A percentile compares a stretch with the other conserved stretches of the same genome.
These are phyloP conservation scores for Podospora comata DNA, from an alignment of 495 filamentous ascomycete species.

Conservation along the genomic window DNA sequence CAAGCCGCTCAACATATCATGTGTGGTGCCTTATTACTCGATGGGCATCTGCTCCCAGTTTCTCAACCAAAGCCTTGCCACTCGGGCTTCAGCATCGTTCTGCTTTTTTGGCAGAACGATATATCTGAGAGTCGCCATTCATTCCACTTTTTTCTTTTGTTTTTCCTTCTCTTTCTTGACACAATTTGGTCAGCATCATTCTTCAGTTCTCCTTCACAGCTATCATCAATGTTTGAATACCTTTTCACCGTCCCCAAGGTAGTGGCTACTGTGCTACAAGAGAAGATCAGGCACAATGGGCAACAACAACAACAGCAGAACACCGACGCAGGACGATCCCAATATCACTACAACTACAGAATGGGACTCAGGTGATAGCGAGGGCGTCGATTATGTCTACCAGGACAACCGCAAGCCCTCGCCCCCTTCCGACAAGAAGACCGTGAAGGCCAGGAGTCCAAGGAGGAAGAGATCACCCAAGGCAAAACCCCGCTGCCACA, in stretches of 20 bases:
- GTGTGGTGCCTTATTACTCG: neutral
- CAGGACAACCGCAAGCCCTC: slow-evolving; percentile 8
- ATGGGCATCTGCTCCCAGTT: neutral
- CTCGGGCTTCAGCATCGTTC: slow-evolving; percentile 5
- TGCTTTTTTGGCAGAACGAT: neutral
- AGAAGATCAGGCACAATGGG: slow-evolving; percentile 25
- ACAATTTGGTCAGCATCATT: neutral
- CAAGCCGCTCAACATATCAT: neutral
- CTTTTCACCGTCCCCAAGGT: slow-evolving; percentile 20
- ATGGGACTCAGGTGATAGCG: slow-evolving; percentile 33
- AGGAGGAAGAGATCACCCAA: slow-evolving; percentile 17
- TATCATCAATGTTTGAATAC: slow-evolving; percentile 17
- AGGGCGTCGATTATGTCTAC: slow-evolving; percentile 27
- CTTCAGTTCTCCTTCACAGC: neutral
- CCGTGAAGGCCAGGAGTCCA: slow-evolving; percentile 14
- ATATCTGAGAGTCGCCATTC: neutral
- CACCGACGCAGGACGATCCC: slow-evolving; percentile 12
- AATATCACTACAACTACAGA: slow-evolving; percentile 28
- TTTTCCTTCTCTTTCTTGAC: neutral
- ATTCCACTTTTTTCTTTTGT: slow-evolving; percentile 2
- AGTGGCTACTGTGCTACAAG: slow-evolving; percentile 21
- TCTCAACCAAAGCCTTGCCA: neutral
- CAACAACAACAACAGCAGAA: slow-evolving; percentile 16
- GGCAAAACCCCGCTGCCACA: slow-evolving; percentile 15
- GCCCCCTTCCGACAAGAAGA: neutral